Evolutionary conservation across 192 early-diverging fungal species (phyloP).

Genomic region (Coemansia javaensis): DNA sequence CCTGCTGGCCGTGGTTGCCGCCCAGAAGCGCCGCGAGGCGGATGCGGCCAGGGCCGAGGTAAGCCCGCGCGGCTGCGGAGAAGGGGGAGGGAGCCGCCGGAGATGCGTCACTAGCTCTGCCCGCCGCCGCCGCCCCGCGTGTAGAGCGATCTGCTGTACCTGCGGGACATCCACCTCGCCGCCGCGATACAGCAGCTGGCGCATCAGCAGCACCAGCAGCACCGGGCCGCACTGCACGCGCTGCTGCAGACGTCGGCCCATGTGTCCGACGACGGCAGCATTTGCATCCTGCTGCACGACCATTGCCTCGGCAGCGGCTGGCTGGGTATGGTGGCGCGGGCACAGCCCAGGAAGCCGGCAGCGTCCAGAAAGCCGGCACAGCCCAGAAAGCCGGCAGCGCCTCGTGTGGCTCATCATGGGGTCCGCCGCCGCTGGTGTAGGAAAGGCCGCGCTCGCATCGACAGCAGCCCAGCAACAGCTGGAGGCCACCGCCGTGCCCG

Average conservation of each 20-base stretch:
- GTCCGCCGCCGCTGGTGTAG: too few species aligned
- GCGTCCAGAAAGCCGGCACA: too few species aligned
- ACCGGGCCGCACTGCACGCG: too few species aligned
- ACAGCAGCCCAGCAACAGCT: slow-evolving; percentile 1
- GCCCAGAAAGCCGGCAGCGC: too few species aligned
- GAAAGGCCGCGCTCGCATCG: slow-evolving; percentile 1
- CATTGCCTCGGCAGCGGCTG: slow-evolving; percentile 24
- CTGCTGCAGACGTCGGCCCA: slow-evolving; percentile 9
- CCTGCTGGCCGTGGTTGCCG: slow-evolving; percentile 19
- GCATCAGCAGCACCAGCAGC: not conserved
- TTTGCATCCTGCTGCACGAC: slow-evolving; percentile 10
- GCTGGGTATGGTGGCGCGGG: slow-evolving; percentile 7
- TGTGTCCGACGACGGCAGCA: slow-evolving; percentile 5
- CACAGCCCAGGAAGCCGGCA: too few species aligned
- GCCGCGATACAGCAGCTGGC: slow-evolving; percentile 14
- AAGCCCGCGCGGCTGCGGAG: not conserved
- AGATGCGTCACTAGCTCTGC: too few species aligned
- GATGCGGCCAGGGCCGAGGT: slow-evolving; percentile 16
- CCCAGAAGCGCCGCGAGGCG: slow-evolving; percentile 7
- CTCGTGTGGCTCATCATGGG: too few species aligned
- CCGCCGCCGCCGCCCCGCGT: not conserved
- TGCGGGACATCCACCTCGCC: slow-evolving; percentile 34
- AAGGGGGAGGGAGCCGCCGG: too few species aligned
- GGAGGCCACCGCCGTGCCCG: slow-evolving; percentile 4
- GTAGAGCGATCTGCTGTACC: slow-evolving; percentile 22